Conservation (phyloP, 345 rosid species). For the Gossypium arboreum region DNA sequence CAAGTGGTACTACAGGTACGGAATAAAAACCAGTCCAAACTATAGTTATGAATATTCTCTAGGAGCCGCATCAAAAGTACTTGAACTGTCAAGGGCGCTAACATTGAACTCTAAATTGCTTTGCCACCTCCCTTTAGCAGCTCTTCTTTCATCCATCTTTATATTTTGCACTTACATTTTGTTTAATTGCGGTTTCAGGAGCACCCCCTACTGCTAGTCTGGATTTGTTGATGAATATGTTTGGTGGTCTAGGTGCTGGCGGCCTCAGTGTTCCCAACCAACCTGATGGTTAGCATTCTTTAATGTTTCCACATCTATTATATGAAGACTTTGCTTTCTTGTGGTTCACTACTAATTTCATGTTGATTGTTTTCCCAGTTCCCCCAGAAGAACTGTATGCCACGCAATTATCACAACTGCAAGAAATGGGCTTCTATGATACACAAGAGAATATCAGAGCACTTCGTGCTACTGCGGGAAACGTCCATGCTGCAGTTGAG, state of each 20-base stretch:
- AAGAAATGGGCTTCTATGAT: conserved; percentile 89
- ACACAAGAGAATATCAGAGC: conserved; percentile 84
- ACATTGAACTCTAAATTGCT: neutral
- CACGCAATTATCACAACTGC: conserved; percentile 79
- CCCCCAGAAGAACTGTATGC: conserved; percentile 84
- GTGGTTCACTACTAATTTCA: neutral
- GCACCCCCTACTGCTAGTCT: conserved; percentile 39
- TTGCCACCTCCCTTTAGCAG: neutral
- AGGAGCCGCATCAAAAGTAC: neutral
- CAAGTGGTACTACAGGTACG: conserved; percentile 53
- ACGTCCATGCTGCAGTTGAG: conserved; percentile 85
- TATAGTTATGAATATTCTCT: neutral
- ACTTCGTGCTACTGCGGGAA: conserved; percentile 70
- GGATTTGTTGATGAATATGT: conserved; percentile 86
- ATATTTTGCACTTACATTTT: neutral
- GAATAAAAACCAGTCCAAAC: neutral
- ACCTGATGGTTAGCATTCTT: conserved; percentile 50
- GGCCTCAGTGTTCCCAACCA: conserved; percentile 53
- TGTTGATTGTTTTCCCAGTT: conserved; percentile 33
- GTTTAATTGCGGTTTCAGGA: conserved; percentile 26
- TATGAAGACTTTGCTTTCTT: neutral
- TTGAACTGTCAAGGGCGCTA: neutral
- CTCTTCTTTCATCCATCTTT: neutral
- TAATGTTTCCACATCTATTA: neutral
- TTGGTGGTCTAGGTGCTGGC: conserved; percentile 82